Evolutionary conservation across 176 grass and related monocot genomes (phyloP).

Genomic region (Eragrostis nindensis): DNA sequence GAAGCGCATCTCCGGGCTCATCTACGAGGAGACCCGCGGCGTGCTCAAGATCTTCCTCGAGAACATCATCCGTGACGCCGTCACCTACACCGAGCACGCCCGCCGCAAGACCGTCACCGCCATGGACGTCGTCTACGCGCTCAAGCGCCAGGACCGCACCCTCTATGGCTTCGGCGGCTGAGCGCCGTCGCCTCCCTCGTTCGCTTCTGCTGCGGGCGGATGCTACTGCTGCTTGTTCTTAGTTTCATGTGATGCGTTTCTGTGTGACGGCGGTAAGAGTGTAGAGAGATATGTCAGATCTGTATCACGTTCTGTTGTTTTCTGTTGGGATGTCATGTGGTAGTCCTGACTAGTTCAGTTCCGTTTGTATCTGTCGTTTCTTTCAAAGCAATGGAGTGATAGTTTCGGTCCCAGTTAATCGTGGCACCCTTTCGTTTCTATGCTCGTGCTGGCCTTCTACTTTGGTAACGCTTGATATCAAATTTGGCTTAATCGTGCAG

Average conservation of each 20-base stretch:
- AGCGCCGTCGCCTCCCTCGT: slow-evolving; percentile 6
- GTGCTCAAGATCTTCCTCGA: slow-evolving; percentile 88
- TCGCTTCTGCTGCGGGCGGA: slow-evolving; percentile 20
- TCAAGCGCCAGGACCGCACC: slow-evolving; percentile 76
- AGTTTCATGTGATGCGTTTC: background rate
- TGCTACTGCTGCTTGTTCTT: slow-evolving; percentile 11
- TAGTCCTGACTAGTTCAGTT: background rate
- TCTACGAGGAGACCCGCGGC: slow-evolving; percentile 79
- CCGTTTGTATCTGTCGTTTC: background rate
- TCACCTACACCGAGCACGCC: slow-evolving; percentile 78
- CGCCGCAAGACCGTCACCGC: slow-evolving; percentile 82
- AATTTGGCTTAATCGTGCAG: too few relatives aligned
- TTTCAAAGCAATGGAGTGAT: background rate
- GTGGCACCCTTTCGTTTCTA: too few relatives aligned
- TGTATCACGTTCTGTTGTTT: background rate
- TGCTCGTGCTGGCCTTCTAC: too few relatives aligned
- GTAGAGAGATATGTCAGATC: background rate
- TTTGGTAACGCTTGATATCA: too few relatives aligned
- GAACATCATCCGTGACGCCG: slow-evolving; percentile 80
- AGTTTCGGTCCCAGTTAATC: background rate
- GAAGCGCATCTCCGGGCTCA: slow-evolving; percentile 80
- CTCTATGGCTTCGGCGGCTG: slow-evolving; percentile 71
- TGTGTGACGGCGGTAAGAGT: background rate
- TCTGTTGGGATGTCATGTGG: background rate
- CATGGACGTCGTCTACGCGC: slow-evolving; percentile 83